These are phyloP conservation scores for Conoideocrella luteorostrata DNA, from an alignment of 2,329 filamentous ascomycete species.

Conservation along the genomic window DNA sequence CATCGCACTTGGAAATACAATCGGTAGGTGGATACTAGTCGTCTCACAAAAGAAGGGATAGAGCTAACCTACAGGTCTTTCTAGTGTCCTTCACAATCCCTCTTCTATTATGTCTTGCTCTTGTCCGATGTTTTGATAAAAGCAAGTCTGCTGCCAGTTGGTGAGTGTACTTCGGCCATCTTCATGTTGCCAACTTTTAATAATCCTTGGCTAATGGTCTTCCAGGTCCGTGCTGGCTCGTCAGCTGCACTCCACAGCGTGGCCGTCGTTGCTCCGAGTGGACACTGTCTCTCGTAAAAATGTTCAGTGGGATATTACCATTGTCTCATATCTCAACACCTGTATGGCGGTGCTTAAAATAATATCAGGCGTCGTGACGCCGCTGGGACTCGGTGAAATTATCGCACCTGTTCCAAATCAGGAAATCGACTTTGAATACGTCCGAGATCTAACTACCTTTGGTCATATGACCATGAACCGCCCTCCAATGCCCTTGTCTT, in stretches of 20 bases:
- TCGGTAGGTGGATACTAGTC: no score
- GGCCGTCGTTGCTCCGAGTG: not conserved
- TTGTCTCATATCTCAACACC: not conserved
- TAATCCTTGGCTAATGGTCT: no score
- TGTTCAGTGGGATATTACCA: not conserved
- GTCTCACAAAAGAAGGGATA: no score
- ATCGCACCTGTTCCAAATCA: not conserved
- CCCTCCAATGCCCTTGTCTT: not conserved
- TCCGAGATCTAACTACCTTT: not conserved
- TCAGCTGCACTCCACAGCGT: not conserved
- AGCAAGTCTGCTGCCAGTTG: no score
- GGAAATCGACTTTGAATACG: not conserved
- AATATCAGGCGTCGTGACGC: not conserved
- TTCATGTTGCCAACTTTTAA: no score
- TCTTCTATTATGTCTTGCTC: no score
- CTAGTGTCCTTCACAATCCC: no score
- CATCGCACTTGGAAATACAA: no score
- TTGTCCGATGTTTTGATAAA: no score
- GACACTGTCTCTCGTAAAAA: not conserved
- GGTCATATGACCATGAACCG: not conserved
- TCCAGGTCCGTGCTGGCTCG: not conserved
- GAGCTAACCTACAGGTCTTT: no score
- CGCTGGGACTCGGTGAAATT: not conserved
- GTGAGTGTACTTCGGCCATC: no score
- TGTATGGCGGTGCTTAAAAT: not conserved